These are phyloP conservation scores for Auxenochlorella protothecoides DNA, from an alignment of 139 green algal genomes.

Conservation along the genomic window DNA sequence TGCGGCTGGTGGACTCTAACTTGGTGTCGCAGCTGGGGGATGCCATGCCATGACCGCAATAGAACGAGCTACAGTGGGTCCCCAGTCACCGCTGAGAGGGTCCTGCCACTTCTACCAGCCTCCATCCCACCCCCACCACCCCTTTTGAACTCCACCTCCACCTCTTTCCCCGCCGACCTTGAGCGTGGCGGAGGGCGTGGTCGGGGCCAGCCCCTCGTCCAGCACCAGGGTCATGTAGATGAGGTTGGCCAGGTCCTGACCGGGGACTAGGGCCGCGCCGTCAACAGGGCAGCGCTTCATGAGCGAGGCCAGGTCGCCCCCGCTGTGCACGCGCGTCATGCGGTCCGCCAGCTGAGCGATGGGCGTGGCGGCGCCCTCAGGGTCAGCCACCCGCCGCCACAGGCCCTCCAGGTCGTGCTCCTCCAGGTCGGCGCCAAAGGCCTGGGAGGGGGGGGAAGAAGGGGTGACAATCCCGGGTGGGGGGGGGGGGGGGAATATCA, in stretches of 20 bases:
- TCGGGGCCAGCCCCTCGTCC: conserved; percentile 21
- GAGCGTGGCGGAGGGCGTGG: not conserved
- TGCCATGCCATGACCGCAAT: no score
- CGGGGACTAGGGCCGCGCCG: conserved; percentile 25
- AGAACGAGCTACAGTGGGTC: no score
- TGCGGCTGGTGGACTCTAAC: no score
- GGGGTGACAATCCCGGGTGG: not conserved
- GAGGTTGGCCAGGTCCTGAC: conserved; percentile 28
- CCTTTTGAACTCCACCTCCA: no score
- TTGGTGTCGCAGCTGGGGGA: no score
- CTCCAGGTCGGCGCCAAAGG: conserved; percentile 21
- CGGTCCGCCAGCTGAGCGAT: conserved; percentile 15
- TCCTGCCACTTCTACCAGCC: no score
- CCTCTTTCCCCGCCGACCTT: no score
- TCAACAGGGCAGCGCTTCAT: conserved; percentile 33
- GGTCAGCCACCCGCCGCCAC: conserved; percentile 15
- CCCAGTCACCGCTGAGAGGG: no score
- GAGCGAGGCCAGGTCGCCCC: conserved; percentile 6
- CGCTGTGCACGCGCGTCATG: conserved; percentile 5
- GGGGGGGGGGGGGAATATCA: no score
- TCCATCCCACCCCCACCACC: no score
- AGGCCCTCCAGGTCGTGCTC: conserved; percentile 13
- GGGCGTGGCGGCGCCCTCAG: conserved; percentile 6
- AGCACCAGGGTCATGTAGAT: conserved; percentile 37
- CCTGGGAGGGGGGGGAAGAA: conserved; percentile 1